phyloP scores from a whole-genome alignment of 306 rosid genomes.

The Echinosophora koreensis region DNA sequence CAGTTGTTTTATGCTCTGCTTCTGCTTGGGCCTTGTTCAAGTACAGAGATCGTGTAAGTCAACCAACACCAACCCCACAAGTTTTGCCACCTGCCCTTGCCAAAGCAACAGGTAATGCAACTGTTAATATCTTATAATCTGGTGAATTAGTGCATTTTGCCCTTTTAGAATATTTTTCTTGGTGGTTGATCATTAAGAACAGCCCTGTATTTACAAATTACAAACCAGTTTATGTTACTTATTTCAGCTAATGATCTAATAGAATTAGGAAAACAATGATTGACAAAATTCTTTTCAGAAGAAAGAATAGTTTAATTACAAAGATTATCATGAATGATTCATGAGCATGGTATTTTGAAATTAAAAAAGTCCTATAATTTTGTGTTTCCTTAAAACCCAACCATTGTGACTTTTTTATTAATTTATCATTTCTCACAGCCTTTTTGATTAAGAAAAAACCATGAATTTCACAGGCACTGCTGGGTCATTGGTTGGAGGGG shows the following conservation, averaged over 20 bases:
- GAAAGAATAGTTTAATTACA: conserved; percentile 6
- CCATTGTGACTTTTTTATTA: conserved; percentile 11
- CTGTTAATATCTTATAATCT: conserved; percentile 10
- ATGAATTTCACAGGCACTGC: conserved; percentile 64
- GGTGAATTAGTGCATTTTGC: conserved; percentile 32
- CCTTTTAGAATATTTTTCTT: background rate
- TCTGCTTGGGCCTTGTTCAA: conserved; percentile 73
- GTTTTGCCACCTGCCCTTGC: conserved; percentile 59
- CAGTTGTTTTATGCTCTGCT: conserved; percentile 69
- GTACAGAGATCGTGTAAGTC: conserved; percentile 57
- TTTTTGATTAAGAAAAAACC: conserved; percentile 4
- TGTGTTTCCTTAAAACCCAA: conserved; percentile 1
- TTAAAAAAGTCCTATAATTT: conserved; percentile 31
- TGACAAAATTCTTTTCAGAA: background rate
- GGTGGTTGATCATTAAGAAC: conserved; percentile 26
- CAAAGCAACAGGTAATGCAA: conserved; percentile 73
- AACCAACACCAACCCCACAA: conserved; percentile 58
- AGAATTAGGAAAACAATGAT: conserved; percentile 17
- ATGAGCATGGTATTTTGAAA: background rate
- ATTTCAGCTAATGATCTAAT: conserved; percentile 9
- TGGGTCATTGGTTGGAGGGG: conserved; percentile 65
- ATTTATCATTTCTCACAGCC: conserved; percentile 14
- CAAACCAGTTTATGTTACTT: conserved; percentile 26
- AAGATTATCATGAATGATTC: conserved; percentile 15
- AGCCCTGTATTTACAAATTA: conserved; percentile 2